Base-by-base conservation (phyloP, 2,329 filamentous ascomycete genomes). In the Fusarium sp. region DNA sequence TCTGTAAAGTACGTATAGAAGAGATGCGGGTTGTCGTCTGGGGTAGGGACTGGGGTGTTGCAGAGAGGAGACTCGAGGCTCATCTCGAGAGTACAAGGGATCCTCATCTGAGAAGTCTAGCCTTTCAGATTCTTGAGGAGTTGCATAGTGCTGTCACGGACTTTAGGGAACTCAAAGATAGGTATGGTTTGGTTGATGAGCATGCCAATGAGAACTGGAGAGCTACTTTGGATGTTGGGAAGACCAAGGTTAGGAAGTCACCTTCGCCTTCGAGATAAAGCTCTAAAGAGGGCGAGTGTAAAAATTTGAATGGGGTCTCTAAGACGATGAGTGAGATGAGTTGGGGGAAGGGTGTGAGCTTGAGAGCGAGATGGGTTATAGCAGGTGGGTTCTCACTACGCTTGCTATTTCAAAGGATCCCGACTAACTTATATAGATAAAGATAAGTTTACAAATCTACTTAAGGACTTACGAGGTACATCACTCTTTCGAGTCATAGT, bases 1-100 rank as follows among this genome's bases (percentile, higher is more conserved):
- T 83, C 44, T 84, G 82, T 76, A 84, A 84, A 70, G 81, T 84
- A 57, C 80, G 81, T 52, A 84, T 84, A 70, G 83, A 84, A 75
- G 83, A 84, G 78, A 84, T 83, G 81, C 78, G 83, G 6, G 77
- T 84, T 37, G 73, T 82, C 30, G 81, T 84, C 60, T 84, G 83
- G 83, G 83, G 83, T 19, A 74, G 83, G 31, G 81, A 84, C 67
- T 84, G 83, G 82, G 83, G 83, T 25, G 81, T 84, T 34, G 77
- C 80, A 12, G 82, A 84, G 74, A 83, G 83, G 7, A 76, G 68
- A 51, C 75, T 84, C 2, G 82, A 84, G 71, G 79, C 78, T 34
- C 81, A 83, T 59, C 76, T 84, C 11, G 74, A 77, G 58, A 75
- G 75, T 37, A 79, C 77, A 41, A 74, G 75, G 49, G 80, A 80